These are phyloP conservation scores for Yamadazyma pseudoaaseri DNA, from an alignment of 1,139 yeast genomes.

Conservation along the genomic window DNA sequence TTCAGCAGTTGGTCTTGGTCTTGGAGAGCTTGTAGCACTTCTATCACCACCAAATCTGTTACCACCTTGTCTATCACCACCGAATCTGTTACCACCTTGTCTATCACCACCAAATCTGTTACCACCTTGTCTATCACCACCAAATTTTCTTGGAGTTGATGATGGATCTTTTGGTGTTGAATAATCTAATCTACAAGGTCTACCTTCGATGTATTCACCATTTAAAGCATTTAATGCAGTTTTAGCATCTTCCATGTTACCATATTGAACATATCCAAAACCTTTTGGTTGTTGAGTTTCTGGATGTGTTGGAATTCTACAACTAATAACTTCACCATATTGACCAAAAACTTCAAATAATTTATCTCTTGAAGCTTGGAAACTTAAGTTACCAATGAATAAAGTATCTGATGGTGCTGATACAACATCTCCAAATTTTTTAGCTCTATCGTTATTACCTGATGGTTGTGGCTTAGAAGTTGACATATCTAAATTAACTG, in stretches of 20 bases:
- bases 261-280: slow-evolving; percentile 94
- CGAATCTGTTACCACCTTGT: slow-evolving; percentile 34
- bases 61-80: slow-evolving; percentile 43
- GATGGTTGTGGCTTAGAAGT: slow-evolving; percentile 70
- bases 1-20: slow-evolving; percentile 57
- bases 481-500: slow-evolving; percentile 90
- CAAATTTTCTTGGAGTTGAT: slow-evolving; percentile 37
- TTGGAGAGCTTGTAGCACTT: slow-evolving; percentile 47
- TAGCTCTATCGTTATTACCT: slow-evolving; percentile 72
- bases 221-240: slow-evolving; percentile 83
- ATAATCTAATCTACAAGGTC: slow-evolving; percentile 93
- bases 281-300: slow-evolving; percentile 99
- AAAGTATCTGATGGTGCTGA: slow-evolving; percentile 93
- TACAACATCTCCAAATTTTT: slow-evolving; percentile 83
- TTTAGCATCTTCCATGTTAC: slow-evolving; percentile 85
- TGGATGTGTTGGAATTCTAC: slow-evolving; percentile 96
- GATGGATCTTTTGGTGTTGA: slow-evolving; percentile 81
- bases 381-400: slow-evolving; percentile 92
- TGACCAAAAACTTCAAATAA: slow-evolving; percentile 71
- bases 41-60: too few relatives aligned
- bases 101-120: slow-evolving; percentile 15
- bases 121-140: slow-evolving; percentile 31
- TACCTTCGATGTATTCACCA: slow-evolving; percentile 86
- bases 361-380: slow-evolving; percentile 79
- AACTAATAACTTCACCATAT: slow-evolving; percentile 79